Percentiles rank a stretch among this genome's conserved stretches.
phyloP scores from a whole-genome alignment of 1,284 basidiomycete genomes.

The Vanrija sp. region DNA sequence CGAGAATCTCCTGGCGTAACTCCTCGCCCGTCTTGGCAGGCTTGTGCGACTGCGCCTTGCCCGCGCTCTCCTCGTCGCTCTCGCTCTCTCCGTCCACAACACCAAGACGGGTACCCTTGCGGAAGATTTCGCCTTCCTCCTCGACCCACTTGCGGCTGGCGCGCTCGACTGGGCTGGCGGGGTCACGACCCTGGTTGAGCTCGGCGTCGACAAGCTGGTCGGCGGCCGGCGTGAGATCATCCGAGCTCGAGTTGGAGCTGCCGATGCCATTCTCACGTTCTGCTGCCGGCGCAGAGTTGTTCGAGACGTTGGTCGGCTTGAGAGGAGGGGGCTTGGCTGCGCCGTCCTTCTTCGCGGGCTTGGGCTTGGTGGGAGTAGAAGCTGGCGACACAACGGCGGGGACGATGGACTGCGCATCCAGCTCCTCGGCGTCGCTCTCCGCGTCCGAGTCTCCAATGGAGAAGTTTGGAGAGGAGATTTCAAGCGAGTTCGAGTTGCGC shows the following conservation, averaged over 20 bases:
- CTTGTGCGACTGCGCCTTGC: not conserved
- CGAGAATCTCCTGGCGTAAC: slow-evolving; percentile 33
- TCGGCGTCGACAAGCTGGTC: slow-evolving; percentile 14
- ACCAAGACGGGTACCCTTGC: slow-evolving; percentile 76
- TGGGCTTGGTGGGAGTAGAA: too few relatives aligned
- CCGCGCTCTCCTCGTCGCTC: slow-evolving; percentile 58
- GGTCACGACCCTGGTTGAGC: slow-evolving; percentile 7
- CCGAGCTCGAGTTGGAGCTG: not conserved
- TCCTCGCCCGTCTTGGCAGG: slow-evolving; percentile 12
- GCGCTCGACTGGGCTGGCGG: slow-evolving; percentile 30
- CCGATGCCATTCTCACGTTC: not conserved
- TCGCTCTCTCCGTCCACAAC: slow-evolving; percentile 73
- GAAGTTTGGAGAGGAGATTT: slow-evolving; percentile 63
- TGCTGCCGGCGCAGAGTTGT: too few relatives aligned
- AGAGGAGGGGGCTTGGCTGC: too few relatives aligned
- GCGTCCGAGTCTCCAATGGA: slow-evolving; percentile 59
- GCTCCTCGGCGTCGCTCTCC: slow-evolving; percentile 60
- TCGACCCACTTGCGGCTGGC: slow-evolving; percentile 69
- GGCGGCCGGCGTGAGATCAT: not conserved
- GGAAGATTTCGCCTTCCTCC: slow-evolving; percentile 87
- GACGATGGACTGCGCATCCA: slow-evolving; percentile 31
- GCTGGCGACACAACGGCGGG: slow-evolving; percentile 40
- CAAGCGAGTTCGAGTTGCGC: slow-evolving; percentile 27
- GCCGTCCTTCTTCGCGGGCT: too few relatives aligned
- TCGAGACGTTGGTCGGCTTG: too few relatives aligned